Evolutionary conservation across 805 yeast genomes (phyloP).

Genomic region (Debaryomyces tyrocola): DNA sequence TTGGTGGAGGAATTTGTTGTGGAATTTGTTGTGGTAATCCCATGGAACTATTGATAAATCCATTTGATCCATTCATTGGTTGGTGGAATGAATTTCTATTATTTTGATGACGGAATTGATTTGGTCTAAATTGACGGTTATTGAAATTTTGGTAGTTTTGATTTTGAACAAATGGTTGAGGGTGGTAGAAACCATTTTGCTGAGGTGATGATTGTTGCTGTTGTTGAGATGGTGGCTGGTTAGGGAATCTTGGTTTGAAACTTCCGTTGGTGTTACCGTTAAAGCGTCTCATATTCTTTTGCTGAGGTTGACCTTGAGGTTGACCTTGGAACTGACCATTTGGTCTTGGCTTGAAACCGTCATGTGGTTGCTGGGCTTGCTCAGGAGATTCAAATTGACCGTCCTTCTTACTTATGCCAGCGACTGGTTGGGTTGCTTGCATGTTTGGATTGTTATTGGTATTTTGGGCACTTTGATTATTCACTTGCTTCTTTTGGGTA

Average conservation of each 20-base stretch:
- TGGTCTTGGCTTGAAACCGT: conserved; percentile 11
- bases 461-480: conserved; percentile 4
- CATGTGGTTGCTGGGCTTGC: conserved; percentile 8
- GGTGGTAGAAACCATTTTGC: conserved; percentile 31
- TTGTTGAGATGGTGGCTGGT: conserved; percentile 13
- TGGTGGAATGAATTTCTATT: conserved; percentile 16
- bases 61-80: conserved; percentile 11
- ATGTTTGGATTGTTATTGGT: conserved; percentile 5
- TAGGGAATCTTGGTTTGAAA: conserved; percentile 17
- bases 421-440: conserved; percentile 4
- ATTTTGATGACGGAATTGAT: conserved; percentile 16
- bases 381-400: conserved; percentile 1
- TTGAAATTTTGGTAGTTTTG: conserved; percentile 23
- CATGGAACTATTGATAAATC: conserved; percentile 8
- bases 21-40: conserved; percentile 17
- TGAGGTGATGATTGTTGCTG: conserved; percentile 17
- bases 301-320: conserved; percentile 10
- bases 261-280: conserved; percentile 18
- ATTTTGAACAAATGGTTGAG: conserved; percentile 27
- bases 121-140: conserved; percentile 26
- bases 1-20: conserved; percentile 44
- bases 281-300: conserved; percentile 29
- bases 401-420: conserved; percentile 2
- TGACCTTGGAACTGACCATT: conserved; percentile 3
- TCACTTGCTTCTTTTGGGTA: conserved; percentile 3